Evolutionary conservation across 2,329 filamentous ascomycete species (phyloP), one percentile per base, ranked within the genome.

Genomic region (Xylariaceae sp.): DNA sequence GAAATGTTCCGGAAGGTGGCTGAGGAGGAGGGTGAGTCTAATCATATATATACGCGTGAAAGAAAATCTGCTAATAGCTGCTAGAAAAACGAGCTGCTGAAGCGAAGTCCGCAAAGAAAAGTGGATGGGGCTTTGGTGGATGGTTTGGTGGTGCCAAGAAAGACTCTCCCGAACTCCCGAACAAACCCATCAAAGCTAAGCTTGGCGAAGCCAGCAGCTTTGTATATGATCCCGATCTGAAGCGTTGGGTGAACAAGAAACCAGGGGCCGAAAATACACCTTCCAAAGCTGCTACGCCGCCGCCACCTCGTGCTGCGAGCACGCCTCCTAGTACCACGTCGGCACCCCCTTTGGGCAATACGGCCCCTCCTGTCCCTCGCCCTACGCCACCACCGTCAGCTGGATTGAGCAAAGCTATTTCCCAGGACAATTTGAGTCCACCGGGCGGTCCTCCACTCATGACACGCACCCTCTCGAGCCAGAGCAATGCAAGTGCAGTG

Each of bases 231-330:
- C 88, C 91, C 2, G 89, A 96, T n/a, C 80, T 96, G 49, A 95
- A 95, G 76, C 91, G 94, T 69, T 99, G 95, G 95, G 80, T 99
- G 69, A 97, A 99, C 76, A 96, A 96, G 77, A 96, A 96, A 69
- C 83, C 84, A 10, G 86, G 86, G 12, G 80, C 82, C 7, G 85
- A 87, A 51, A 81, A 80, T 41, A 74, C 74, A 8, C 75, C 79
- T 22, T 75, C 80, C 2, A 80, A 83, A 59, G 76, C 80, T 44
- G 84, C 85, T 1, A 85, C 91, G 0, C 88, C 92, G 1, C 92
- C 94, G 1, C 92, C 91, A 4, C 92, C 92, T 0, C 84, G 80
- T 62, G 80, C 76, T 5, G 73, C 75, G 7, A 85, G 77, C 44
- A 72, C 71, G 54, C 76, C 79, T 21, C 80, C 80, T n/a, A 66